Percentiles rank a stretch among this genome's conserved stretches.
phyloP scores from a whole-genome alignment of 352 stramenopile species.

The Phytophthora multivora region DNA sequence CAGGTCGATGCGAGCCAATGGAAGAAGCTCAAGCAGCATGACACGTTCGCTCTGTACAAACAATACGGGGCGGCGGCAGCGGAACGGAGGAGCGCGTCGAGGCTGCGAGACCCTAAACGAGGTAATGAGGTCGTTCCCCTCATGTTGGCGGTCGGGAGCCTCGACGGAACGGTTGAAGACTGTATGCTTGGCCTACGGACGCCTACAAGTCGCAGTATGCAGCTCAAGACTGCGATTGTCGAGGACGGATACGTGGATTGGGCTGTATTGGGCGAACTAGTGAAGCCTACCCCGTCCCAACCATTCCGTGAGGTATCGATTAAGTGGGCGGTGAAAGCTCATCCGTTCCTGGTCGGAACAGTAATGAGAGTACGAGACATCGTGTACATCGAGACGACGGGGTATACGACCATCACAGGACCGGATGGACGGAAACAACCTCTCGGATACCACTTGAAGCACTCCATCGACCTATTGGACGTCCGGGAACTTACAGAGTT shows the following conservation, averaged over 20 bases:
- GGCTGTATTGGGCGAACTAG: constrained; percentile 46
- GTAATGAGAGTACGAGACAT: constrained; percentile 59
- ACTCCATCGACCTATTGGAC: constrained; percentile 56
- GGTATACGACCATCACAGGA: constrained; percentile 36
- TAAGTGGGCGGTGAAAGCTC: constrained; percentile 63
- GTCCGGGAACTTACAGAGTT: constrained; percentile 33
- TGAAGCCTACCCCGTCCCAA: constrained; percentile 38
- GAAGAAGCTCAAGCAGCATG: constrained; percentile 41
- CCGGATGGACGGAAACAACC: constrained; percentile 34
- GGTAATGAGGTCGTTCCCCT: constrained; percentile 27
- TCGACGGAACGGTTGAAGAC: constrained; percentile 48
- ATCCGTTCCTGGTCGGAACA: constrained; percentile 47
- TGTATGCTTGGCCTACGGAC: constrained; percentile 59
- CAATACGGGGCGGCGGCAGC: constrained; percentile 16
- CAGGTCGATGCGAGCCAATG: constrained; percentile 30
- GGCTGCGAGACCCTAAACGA: constrained; percentile 12
- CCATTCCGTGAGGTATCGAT: constrained; percentile 54
- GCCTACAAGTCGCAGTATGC: constrained; percentile 50
- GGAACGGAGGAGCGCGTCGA: constrained; percentile 8
- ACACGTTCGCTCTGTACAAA: constrained; percentile 38
- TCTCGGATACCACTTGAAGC: constrained; percentile 64
- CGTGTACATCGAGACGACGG: constrained; percentile 63
- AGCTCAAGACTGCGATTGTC: constrained; percentile 60
- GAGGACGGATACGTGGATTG: constrained; percentile 56
- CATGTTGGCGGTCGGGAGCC: constrained; percentile 46